Percentiles rank a stretch among this genome's conserved stretches.
Conservation (phyloP, 129 eudicot species). For the Rutidosis leptorrhynchoides region DNA sequence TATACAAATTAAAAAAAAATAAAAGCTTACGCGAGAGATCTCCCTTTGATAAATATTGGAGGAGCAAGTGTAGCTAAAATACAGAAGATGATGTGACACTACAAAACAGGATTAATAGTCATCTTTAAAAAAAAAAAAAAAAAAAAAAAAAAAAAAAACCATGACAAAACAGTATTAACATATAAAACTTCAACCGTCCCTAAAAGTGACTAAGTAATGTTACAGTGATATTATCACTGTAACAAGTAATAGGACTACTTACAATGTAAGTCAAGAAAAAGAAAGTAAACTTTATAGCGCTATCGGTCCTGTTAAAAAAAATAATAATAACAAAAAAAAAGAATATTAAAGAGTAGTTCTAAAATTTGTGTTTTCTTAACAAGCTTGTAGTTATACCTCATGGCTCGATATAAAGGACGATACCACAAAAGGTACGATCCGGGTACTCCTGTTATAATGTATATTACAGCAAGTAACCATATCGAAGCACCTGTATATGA, state of each 20-base stretch:
- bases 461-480: constrained; percentile 85
- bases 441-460: constrained; percentile 78
- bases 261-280: constrained; percentile 68
- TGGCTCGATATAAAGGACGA: constrained; percentile 90
- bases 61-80: constrained; percentile 81
- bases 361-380: background rate
- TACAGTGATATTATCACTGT: too few species aligned
- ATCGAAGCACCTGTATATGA: constrained; percentile 50
- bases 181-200: background rate
- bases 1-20: background rate
- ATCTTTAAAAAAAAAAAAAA: too few species aligned
- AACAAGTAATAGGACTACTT: constrained; percentile 24
- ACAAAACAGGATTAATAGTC: constrained; percentile 27
- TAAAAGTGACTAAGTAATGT: background rate
- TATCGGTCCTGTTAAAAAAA: constrained; percentile 57
- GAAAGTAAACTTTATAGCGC: constrained; percentile 71
- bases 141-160: too few species aligned
- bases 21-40: constrained; percentile 65
- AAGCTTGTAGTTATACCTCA: constrained; percentile 55
- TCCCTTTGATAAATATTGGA: constrained; percentile 69
- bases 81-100: constrained; percentile 76
- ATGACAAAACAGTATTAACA: constrained; percentile 21
- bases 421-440: constrained; percentile 91
- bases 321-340: background rate
- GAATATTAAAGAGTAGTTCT: background rate